Conservation (phyloP, 257 asterid species). For the Ophiorrhiza pumila region DNA sequence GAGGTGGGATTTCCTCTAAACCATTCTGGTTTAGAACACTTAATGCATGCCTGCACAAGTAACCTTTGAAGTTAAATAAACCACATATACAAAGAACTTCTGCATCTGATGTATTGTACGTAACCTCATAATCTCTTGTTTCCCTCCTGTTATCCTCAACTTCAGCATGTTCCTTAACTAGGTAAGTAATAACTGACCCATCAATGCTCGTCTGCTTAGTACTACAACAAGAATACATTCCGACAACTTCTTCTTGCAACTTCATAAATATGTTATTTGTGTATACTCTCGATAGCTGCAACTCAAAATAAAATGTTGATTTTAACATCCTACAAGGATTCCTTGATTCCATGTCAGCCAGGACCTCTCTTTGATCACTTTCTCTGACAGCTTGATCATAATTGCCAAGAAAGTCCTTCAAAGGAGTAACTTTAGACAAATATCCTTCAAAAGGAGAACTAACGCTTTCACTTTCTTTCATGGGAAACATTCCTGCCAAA, state of each 20-base stretch:
- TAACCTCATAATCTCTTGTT: slow-evolving; percentile 46
- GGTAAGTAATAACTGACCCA: slow-evolving; percentile 32
- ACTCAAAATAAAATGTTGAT: slow-evolving; percentile 42
- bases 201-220: slow-evolving; percentile 34
- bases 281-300: slow-evolving; percentile 50
- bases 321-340: slow-evolving; percentile 32
- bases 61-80: slow-evolving; percentile 54
- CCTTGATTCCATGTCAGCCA: slow-evolving; percentile 42
- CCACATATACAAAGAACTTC: slow-evolving; percentile 47
- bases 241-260: slow-evolving; percentile 51
- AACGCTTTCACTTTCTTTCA: slow-evolving; percentile 29
- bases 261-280: slow-evolving; percentile 32
- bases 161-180: slow-evolving; percentile 39
- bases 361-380: slow-evolving; percentile 38
- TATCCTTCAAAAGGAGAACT: slow-evolving; percentile 40
- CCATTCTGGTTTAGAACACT: slow-evolving; percentile 45
- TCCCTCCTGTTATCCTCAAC: slow-evolving; percentile 34
- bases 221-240: slow-evolving; percentile 40
- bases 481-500: slow-evolving; percentile 36
- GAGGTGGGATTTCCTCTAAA: slow-evolving; percentile 60
- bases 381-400: slow-evolving; percentile 40
- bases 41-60: slow-evolving; percentile 56
- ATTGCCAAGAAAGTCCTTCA: slow-evolving; percentile 39
- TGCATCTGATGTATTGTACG: slow-evolving; percentile 33
- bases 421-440: slow-evolving; percentile 36